Conservation (phyloP, 148 eudicot genomes). For the Diospyros kaki region DNA sequence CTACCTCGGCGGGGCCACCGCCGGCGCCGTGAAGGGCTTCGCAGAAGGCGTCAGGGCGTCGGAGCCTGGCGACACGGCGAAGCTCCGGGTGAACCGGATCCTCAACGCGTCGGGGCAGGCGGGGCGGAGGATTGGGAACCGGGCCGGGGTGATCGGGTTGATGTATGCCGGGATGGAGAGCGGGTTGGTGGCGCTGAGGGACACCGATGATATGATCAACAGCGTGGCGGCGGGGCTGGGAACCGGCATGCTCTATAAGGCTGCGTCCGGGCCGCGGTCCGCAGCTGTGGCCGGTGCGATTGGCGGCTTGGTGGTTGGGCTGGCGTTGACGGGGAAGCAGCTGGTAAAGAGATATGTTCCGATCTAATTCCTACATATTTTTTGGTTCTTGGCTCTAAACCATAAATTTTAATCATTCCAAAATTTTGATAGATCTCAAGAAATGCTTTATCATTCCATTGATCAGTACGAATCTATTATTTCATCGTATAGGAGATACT, state of each 20-base stretch:
- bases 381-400: background rate
- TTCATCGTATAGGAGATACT: background rate
- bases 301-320: conserved; percentile 60
- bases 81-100: conserved; percentile 62
- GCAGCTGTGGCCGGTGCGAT: conserved; percentile 81
- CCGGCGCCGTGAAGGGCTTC: conserved; percentile 60
- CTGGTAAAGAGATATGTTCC: conserved; percentile 57
- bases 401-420: background rate
- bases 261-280: conserved; percentile 64
- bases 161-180: conserved; percentile 62
- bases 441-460: background rate
- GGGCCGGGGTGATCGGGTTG: conserved; percentile 14
- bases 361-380: conserved; percentile 18
- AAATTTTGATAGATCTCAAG: background rate
- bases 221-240: conserved; percentile 77
- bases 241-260: conserved; percentile 67
- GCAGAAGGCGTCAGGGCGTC: conserved; percentile 41
- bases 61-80: conserved; percentile 58
- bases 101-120: conserved; percentile 58
- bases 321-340: conserved; percentile 61
- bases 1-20: conserved; percentile 52
- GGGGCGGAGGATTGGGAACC: conserved; percentile 38
- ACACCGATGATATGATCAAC: conserved; percentile 58
- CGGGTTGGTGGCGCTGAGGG: conserved; percentile 51
- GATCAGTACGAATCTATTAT: background rate